Evolutionary conservation across 805 yeast species (phyloP), one percentile per base, ranked within the genome.

Genomic region (Nakazawaea anatomiae): DNA sequence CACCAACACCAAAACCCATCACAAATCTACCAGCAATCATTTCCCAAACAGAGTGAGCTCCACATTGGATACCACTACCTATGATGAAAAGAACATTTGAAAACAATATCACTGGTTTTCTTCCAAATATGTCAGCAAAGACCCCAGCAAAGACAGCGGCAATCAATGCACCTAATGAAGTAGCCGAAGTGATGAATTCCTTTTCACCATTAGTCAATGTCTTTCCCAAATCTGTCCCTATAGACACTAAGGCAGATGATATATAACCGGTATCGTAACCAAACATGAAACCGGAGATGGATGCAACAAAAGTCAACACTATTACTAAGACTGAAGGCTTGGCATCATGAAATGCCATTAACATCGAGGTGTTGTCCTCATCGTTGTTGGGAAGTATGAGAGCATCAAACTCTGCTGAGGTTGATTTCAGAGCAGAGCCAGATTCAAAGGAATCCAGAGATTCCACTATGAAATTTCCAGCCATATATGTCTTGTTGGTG

Each of bases 251-350:
- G 0, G 97, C 97, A 18, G 95, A 84, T 4, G 98, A 92, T 41
- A 92, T 91, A 68, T 92, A 92, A 58, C 98, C 98, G 0, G 98
- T 92, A 67, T 92, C 99, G 63, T 92, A 92, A 58, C 99, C 99
- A 69, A 92, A 92, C 89, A 92, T 82, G 69, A 91, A 89, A 1
- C 98, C 98, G 0, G 97, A 90, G 55, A 92, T 85, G 6, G 97
- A 90, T 0, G 97, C 82, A 30, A 83, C 82, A 47, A 83, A 72
- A 0, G 96, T 87, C 48, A 90, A 68, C 30, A 79, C 68, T 28
- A 89, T 70, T 46, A 90, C 89, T 60, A 87, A 68, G 6, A 73
- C 67, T 9, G 94, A 76, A 3, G 88, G 83, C 52, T 69, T 75
- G 10, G 77, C 74, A 58, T 75, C 74, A 50, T 69, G 68, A 65